Percentiles rank a stretch among this genome's conserved stretches.
phyloP scores from a whole-genome alignment of 1,139 yeast genomes.

The Suhomyces ambrosiae region DNA sequence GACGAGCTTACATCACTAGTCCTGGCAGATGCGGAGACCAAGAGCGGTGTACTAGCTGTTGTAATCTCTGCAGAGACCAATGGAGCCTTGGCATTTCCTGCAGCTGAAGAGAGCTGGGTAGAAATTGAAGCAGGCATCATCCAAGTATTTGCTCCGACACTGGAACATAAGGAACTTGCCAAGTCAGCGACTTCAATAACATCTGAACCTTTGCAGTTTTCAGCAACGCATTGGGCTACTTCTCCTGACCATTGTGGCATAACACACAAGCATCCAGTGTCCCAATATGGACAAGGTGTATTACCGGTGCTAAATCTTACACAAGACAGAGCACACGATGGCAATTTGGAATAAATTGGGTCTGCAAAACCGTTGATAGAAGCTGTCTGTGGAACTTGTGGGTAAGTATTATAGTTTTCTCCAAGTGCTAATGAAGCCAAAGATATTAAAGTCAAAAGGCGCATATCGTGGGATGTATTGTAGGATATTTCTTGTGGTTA shows the following conservation, averaged over 20 bases:
- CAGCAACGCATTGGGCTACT: conserved; percentile 50
- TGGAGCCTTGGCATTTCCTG: conserved; percentile 21
- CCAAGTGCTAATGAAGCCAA: conserved; percentile 1
- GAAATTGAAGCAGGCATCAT: too few relatives aligned
- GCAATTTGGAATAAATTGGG: conserved; percentile 36
- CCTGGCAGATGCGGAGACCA: conserved; percentile 4
- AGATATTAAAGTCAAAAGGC: background rate
- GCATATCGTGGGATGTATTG: too few relatives aligned
- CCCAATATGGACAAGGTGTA: conserved; percentile 57
- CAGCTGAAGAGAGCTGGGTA: conserved; percentile 35
- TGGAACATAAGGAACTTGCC: conserved; percentile 44
- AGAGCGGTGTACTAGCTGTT: too few relatives aligned
- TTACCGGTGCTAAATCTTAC: conserved; percentile 35
- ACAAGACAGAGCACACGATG: conserved; percentile 48
- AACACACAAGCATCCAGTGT: conserved; percentile 55
- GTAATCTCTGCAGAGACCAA: too few relatives aligned
- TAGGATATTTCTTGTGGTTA: too few relatives aligned
- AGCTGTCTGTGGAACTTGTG: conserved; percentile 52
- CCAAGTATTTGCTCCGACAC: conserved; percentile 50
- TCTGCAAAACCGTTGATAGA: conserved; percentile 56
- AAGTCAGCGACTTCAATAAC: conserved; percentile 41
- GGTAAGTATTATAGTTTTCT: conserved; percentile 39
- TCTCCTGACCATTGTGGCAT: conserved; percentile 51
- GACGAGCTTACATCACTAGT: conserved; percentile 8
- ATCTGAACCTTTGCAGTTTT: conserved; percentile 41